A percentile compares a stretch with the other conserved stretches of the same genome.
These are phyloP conservation scores for Aegilops sharonensis DNA, from an alignment of 176 grass and related monocot species.

Conservation along the genomic window DNA sequence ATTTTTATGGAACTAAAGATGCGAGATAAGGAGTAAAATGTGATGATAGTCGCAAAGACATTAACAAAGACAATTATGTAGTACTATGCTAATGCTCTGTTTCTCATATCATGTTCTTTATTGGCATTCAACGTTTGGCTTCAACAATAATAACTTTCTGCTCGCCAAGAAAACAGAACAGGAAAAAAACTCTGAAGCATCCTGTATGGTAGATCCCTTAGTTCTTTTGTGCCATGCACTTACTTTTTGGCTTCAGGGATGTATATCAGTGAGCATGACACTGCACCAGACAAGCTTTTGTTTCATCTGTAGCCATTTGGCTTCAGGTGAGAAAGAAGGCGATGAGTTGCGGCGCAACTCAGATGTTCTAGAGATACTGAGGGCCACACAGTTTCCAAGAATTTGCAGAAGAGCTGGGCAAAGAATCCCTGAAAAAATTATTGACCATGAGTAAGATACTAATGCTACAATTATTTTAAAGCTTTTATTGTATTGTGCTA, in stretches of 20 bases:
- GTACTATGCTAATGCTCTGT: neutral
- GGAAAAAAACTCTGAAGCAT: conserved; percentile 1
- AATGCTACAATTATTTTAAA: neutral
- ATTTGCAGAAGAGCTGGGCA: conserved; percentile 70
- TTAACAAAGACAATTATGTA: neutral
- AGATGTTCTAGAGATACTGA: conserved; percentile 82
- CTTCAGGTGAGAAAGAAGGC: conserved; percentile 94
- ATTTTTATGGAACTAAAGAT: neutral
- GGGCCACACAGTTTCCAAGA: conserved; percentile 68
- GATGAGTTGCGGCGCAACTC: conserved; percentile 81
- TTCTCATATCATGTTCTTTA: conserved; percentile 1
- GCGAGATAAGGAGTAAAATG: neutral
- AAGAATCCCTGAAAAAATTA: conserved; percentile 75
- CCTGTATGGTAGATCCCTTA: neutral
- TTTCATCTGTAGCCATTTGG: conserved; percentile 88
- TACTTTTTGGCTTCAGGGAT: conserved; percentile 68
- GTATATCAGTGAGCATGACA: conserved; percentile 93
- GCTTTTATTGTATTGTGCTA: conserved; percentile 17
- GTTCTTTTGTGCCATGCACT: neutral
- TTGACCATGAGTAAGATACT: conserved; percentile 85
- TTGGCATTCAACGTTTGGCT: neutral
- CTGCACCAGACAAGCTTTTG: conserved; percentile 90
- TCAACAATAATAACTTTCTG: neutral
- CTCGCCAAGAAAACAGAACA: neutral
- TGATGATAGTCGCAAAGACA: neutral